Percentiles rank a stretch among this genome's conserved stretches.
Conservation (phyloP, 2,329 filamentous ascomycete genomes). For the Penicillium decumbens region DNA sequence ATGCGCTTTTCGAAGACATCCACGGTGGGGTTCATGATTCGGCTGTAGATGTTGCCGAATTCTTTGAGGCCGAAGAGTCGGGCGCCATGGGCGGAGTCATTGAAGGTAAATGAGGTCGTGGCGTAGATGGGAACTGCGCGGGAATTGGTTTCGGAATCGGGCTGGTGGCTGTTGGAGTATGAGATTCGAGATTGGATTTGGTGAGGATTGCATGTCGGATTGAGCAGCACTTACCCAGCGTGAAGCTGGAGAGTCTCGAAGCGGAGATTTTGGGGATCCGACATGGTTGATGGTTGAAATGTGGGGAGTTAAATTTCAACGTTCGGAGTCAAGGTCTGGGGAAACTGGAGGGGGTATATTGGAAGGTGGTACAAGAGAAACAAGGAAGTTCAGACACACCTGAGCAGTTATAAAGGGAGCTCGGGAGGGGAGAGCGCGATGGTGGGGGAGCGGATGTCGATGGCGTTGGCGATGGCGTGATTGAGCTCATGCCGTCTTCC, state of each 20-base stretch:
- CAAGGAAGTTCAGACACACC: background rate
- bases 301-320: conserved; percentile 1
- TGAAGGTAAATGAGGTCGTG: conserved; percentile 87
- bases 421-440: background rate
- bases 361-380: background rate
- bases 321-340: background rate
- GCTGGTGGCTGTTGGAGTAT: conserved; percentile 59
- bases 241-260: conserved; percentile 86
- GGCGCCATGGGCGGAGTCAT: conserved; percentile 93
- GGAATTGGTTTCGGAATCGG: conserved; percentile 76
- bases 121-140: conserved; percentile 95
- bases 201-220: conserved; percentile 1
- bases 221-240: conserved; percentile 59
- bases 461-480: conserved; percentile 2
- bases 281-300: conserved; percentile 25
- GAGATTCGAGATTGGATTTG: conserved; percentile 7
- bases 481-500: background rate
- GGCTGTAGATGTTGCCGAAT: conserved; percentile 95
- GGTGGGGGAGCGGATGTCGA: conserved; percentile 1
- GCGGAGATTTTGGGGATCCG: conserved; percentile 43
- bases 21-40: conserved; percentile 92
- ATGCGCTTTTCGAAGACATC: conserved; percentile 96
- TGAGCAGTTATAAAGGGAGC: background rate
- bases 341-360: background rate
- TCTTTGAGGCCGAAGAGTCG: conserved; percentile 95